These are phyloP conservation scores for Gracilariopsis chorda DNA, from an alignment of 23 red algal genomes.

Conservation along the genomic window DNA sequence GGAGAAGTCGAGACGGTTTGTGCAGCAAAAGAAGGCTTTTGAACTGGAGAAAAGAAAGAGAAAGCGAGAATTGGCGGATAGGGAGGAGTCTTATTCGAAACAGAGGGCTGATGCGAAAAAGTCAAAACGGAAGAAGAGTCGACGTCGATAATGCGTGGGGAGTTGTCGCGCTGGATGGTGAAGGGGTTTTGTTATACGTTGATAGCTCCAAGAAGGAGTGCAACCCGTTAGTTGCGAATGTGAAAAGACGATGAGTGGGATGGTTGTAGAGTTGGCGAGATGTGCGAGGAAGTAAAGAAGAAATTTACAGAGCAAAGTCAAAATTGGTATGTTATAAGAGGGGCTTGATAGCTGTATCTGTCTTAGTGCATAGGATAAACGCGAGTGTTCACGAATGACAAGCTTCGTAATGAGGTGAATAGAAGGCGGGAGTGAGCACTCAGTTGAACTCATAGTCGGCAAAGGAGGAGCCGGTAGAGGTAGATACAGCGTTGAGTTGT, in stretches of 20 bases:
- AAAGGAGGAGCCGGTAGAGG: constrained; percentile 6
- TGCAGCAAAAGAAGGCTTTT: not conserved
- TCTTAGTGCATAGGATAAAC: no score
- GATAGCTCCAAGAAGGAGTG: no score
- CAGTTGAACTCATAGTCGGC: constrained; percentile 62
- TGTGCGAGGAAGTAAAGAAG: no score
- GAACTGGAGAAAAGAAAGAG: constrained; percentile 6
- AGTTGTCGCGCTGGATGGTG: no score
- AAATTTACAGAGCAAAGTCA: not conserved
- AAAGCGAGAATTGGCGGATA: not conserved
- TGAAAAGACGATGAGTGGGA: no score
- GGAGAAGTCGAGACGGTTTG: not conserved
- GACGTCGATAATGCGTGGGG: not conserved
- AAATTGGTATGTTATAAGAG: not conserved
- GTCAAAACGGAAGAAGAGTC: constrained; percentile 17
- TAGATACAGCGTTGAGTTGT: constrained; percentile 56
- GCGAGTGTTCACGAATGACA: no score
- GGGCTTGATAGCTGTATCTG: no score
- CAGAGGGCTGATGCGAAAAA: constrained; percentile 21
- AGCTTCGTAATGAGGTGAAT: no score
- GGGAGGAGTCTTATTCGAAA: constrained; percentile 3
- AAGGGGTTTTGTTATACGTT: no score
- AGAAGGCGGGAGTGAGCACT: no score
- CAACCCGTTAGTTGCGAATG: no score
- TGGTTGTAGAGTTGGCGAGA: no score